Evolutionary conservation across 768 basidiomycete species (phyloP).

Genomic region (Phaffia tasmanica): DNA sequence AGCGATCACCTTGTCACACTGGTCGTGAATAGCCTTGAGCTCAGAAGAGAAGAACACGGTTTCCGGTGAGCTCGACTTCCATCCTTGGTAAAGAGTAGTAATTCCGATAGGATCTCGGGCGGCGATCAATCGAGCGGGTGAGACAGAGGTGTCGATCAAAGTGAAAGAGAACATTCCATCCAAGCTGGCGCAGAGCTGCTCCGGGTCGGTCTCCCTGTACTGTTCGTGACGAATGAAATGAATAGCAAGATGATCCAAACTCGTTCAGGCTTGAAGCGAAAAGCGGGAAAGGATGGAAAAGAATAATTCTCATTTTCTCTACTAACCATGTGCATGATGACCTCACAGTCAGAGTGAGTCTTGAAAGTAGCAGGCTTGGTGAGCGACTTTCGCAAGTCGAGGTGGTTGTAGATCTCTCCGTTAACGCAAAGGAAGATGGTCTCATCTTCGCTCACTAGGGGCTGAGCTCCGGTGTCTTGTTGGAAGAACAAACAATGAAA

Average conservation of each 20-base stretch:
- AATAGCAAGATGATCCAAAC: neutral
- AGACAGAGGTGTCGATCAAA: conserved; percentile 80
- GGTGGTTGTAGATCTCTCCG: conserved; percentile 98
- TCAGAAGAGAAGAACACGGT: conserved; percentile 89
- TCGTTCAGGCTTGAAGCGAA: neutral
- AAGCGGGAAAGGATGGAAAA: neutral
- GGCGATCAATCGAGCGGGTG: conserved; percentile 82
- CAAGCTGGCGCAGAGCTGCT: conserved; percentile 58
- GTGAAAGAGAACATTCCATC: conserved; percentile 99
- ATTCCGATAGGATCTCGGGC: conserved; percentile 96
- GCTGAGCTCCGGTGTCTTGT: conserved; percentile 90
- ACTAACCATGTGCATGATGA: conserved; percentile 80
- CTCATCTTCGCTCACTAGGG: conserved; percentile 73
- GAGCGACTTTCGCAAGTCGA: conserved; percentile 59
- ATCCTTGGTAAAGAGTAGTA: conserved; percentile 97
- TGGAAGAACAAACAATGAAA: neutral
- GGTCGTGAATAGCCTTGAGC: conserved; percentile 77
- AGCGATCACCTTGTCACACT: conserved; percentile 86
- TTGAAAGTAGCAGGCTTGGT: conserved; percentile 63
- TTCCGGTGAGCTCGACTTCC: conserved; percentile 70
- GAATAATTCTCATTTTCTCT: neutral
- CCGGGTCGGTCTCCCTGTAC: conserved; percentile 60
- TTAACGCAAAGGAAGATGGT: conserved; percentile 81
- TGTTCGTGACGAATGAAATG: conserved; percentile 35
- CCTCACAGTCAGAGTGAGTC: conserved; percentile 96